Evolutionary conservation across 371 early-diverging fungal species (phyloP).

Genomic region (Dinochytrium kinnereticum): DNA sequence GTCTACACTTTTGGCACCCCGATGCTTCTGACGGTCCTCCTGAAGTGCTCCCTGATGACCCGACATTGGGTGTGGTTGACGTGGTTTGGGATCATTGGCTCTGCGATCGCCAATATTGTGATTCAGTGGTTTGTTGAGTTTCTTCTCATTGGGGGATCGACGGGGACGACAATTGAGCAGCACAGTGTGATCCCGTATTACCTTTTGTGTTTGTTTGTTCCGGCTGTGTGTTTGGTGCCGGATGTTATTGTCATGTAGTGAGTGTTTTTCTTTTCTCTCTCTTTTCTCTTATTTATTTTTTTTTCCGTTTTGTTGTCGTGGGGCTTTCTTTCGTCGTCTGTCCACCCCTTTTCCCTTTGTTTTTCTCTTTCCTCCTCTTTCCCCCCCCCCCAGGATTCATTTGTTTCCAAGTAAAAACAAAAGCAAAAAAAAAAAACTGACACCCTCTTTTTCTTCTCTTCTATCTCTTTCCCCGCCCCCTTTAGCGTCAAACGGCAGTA

Average conservation of each 20-base stretch:
- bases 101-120: conserved; percentile 30
- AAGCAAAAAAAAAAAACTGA: too few relatives aligned
- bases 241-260: conserved; percentile 37
- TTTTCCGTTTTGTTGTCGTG: background rate
- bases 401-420: too few relatives aligned
- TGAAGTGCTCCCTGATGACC: conserved; percentile 36
- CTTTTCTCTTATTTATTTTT: conserved; percentile 5
- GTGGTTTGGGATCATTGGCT: conserved; percentile 30
- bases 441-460: too few relatives aligned
- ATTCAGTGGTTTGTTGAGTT: conserved; percentile 39
- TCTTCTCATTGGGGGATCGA: conserved; percentile 30
- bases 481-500: conserved; percentile 21
- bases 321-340: background rate
- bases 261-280: conserved; percentile 15
- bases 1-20: conserved; percentile 46
- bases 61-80: conserved; percentile 41
- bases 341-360: too few relatives aligned
- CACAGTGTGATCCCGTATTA: conserved; percentile 46
- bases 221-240: conserved; percentile 38
- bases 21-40: conserved; percentile 46
- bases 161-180: conserved; percentile 36
- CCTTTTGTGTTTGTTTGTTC: conserved; percentile 33
- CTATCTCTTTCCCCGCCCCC: too few relatives aligned
- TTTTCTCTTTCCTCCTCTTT: too few relatives aligned
- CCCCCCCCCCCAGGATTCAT: too few relatives aligned